These are phyloP conservation scores for Irpex rosettiformis DNA, from an alignment of 1,284 basidiomycete genomes.

Conservation along the genomic window DNA sequence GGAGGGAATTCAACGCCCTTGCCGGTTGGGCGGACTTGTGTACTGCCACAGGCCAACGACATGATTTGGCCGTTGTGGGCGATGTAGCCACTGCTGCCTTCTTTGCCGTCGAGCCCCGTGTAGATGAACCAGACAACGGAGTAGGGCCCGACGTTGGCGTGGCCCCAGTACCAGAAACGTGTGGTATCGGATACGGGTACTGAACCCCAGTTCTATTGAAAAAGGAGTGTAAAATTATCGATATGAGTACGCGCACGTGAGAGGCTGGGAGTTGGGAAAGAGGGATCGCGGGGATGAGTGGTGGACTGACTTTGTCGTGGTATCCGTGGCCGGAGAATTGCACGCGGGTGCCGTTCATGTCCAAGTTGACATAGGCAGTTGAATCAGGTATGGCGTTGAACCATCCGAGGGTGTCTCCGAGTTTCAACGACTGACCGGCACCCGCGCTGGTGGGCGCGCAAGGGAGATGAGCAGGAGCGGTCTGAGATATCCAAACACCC, in stretches of 20 bases:
- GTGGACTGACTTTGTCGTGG: constrained; percentile 16
- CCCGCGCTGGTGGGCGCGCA: constrained; percentile 1
- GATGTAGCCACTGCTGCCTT: constrained; percentile 10
- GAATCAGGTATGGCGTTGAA: constrained; percentile 14
- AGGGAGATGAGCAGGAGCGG: constrained; percentile 13
- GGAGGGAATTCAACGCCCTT: constrained; percentile 7
- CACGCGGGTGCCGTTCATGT: constrained; percentile 3
- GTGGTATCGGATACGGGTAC: constrained; percentile 1
- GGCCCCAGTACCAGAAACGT: constrained; percentile 16
- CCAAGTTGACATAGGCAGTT: constrained; percentile 5
- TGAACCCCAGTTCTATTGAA: constrained; percentile 12
- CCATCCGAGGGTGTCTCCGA: constrained; percentile 13
- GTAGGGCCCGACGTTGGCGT: constrained; percentile 10
- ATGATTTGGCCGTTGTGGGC: constrained; percentile 5
- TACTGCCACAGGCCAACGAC: constrained; percentile 1
- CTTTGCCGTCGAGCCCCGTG: constrained; percentile 6
- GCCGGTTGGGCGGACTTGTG: constrained; percentile 8
- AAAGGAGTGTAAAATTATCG: background rate
- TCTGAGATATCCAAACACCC: no score
- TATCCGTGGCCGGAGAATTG: constrained; percentile 11
- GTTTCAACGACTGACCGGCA: constrained; percentile 8
- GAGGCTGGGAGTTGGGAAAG: no score
- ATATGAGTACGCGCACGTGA: background rate
- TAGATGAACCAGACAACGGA: constrained; percentile 15
- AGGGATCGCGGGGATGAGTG: no score